Percentiles rank a stretch among this genome's conserved stretches.
phyloP scores from a whole-genome alignment of 352 stramenopile genomes.

The Phytophthora rubi region DNA sequence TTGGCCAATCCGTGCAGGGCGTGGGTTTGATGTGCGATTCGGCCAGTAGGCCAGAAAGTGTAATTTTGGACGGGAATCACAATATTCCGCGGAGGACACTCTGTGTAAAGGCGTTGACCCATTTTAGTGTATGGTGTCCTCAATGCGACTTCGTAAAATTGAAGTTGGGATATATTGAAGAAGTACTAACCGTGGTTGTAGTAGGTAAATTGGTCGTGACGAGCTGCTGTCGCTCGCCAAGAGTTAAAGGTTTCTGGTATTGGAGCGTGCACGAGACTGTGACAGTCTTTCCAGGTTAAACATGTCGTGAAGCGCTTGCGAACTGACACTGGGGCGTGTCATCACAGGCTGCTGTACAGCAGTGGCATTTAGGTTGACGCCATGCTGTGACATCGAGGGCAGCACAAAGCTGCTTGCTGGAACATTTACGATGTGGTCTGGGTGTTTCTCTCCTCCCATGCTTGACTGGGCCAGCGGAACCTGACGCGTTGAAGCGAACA shows the following conservation, averaged over 20 bases:
- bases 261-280: not conserved
- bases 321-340: conserved; percentile 25
- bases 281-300: conserved; percentile 30
- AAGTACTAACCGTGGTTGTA: not conserved
- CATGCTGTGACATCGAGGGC: conserved; percentile 15
- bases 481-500: conserved; percentile 29
- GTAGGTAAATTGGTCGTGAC: not conserved
- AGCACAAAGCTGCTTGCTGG: conserved; percentile 19
- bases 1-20: too few species aligned
- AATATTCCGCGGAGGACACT: too few species aligned
- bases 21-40: too few species aligned
- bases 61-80: too few species aligned
- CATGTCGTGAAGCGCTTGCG: conserved; percentile 30
- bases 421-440: conserved; percentile 17
- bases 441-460: conserved; percentile 6
- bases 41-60: too few species aligned
- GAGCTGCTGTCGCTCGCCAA: not conserved
- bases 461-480: conserved; percentile 18
- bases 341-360: conserved; percentile 8
- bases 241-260: conserved; percentile 1
- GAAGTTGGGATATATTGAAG: not conserved
- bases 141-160: not conserved
- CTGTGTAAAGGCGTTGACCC: too few species aligned
- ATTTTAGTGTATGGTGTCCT: too few species aligned
- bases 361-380: not conserved